Evolutionary conservation across 441 rosid genomes (phyloP).

Genomic region (Pelargonium citronellum): DNA sequence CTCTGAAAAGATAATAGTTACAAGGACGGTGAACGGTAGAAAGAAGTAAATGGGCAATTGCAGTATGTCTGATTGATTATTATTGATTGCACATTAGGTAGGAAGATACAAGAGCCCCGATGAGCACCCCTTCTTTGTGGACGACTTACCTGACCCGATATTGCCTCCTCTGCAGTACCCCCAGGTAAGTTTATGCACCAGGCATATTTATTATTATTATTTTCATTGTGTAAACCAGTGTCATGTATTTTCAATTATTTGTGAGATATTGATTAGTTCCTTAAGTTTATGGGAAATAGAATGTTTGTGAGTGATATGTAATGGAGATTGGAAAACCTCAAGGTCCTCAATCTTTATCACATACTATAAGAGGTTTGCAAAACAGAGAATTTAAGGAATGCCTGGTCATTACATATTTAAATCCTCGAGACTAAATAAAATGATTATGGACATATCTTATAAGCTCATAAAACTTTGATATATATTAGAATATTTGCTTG

Average conservation of each 20-base stretch:
- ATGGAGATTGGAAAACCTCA: not conserved
- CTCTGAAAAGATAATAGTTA: not conserved
- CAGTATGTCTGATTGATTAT: slow-evolving; percentile 20
- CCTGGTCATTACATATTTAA: not conserved
- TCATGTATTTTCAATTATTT: not conserved
- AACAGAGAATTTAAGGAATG: not conserved
- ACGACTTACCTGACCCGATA: slow-evolving; percentile 60
- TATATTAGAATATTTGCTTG: not conserved
- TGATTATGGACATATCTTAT: not conserved
- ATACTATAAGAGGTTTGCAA: not conserved
- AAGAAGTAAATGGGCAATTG: not conserved
- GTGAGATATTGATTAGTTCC: not conserved
- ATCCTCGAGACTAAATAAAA: not conserved
- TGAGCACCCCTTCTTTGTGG: slow-evolving; percentile 83
- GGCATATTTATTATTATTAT: not conserved
- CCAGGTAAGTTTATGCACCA: slow-evolving; percentile 32
- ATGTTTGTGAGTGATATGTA: not conserved
- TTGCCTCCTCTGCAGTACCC: slow-evolving; percentile 85
- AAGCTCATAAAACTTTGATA: not conserved
- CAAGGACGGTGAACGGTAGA: not conserved
- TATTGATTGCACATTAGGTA: slow-evolving; percentile 37
- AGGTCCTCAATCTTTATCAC: not conserved
- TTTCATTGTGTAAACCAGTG: not conserved
- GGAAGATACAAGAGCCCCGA: slow-evolving; percentile 92
- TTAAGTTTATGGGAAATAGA: not conserved